These are phyloP conservation scores for Apiosordaria backusii DNA, from an alignment of 495 filamentous ascomycete genomes.

Conservation along the genomic window DNA sequence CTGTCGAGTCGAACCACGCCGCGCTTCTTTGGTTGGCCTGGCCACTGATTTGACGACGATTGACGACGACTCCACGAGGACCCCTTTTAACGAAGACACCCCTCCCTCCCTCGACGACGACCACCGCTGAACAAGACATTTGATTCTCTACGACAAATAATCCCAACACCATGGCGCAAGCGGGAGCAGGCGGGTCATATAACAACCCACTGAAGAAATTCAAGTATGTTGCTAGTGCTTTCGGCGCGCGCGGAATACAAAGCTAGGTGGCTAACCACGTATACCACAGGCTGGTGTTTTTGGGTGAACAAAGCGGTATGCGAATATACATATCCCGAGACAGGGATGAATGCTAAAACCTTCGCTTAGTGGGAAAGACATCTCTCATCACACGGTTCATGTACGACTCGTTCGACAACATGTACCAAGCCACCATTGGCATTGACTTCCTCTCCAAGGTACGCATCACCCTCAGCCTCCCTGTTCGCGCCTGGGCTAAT, in stretches of 20 bases:
- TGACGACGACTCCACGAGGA: neutral
- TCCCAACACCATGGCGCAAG: conserved; percentile 43
- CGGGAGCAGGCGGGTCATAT: conserved; percentile 74
- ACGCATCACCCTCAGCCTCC: conserved; percentile 27
- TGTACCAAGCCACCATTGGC: conserved; percentile 98
- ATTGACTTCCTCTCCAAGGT: conserved; percentile 99
- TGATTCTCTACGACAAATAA: neutral
- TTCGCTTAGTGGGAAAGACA: conserved; percentile 84
- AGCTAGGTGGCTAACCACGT: neutral
- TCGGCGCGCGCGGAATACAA: neutral
- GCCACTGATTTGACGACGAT: neutral
- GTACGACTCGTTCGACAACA: conserved; percentile 99
- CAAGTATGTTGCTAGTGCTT: conserved; percentile 60
- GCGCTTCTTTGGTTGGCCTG: neutral
- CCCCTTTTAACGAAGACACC: conserved; percentile 10
- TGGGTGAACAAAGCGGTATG: conserved; percentile 97
- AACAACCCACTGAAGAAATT: conserved; percentile 99
- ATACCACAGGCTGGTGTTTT: conserved; percentile 74
- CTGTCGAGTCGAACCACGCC: neutral
- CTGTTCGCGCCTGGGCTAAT: conserved; percentile 22
- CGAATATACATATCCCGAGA: conserved; percentile 1
- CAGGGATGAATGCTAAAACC: conserved; percentile 19
- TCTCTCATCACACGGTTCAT: conserved; percentile 98
- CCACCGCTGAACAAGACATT: neutral
- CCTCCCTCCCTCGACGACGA: neutral